phyloP scores from a whole-genome alignment of 306 rosid species.

The Heteromeles arbutifolia region DNA sequence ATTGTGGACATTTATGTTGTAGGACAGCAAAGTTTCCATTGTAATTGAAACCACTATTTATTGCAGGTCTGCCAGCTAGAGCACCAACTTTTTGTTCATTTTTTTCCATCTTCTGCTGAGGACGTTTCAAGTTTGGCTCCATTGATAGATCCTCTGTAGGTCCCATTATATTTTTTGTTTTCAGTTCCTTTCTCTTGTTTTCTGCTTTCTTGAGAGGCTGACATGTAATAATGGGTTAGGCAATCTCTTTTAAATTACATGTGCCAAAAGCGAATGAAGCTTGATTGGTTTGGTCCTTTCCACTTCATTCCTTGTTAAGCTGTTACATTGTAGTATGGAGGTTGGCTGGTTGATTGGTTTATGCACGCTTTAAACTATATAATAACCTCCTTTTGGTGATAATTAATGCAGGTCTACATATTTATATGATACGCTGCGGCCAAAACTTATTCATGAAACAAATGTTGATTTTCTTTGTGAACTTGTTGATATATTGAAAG shows the following conservation, averaged over 20 bases:
- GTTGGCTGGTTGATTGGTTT: not conserved
- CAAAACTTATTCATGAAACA: conserved; percentile 92
- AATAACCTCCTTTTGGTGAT: not conserved
- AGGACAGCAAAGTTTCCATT: not conserved
- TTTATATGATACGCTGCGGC: conserved; percentile 87
- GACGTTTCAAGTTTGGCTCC: conserved; percentile 87
- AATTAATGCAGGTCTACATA: conserved; percentile 71
- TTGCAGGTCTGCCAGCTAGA: conserved; percentile 98
- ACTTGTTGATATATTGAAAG: conserved; percentile 91
- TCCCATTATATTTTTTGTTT: conserved; percentile 5
- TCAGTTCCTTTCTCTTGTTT: too few species aligned
- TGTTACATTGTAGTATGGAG: not conserved
- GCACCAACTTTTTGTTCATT: conserved; percentile 90
- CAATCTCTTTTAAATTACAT: not conserved
- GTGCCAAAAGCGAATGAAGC: not conserved
- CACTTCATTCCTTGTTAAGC: not conserved
- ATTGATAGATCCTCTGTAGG: conserved; percentile 96
- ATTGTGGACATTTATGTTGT: not conserved
- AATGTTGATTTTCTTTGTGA: conserved; percentile 88
- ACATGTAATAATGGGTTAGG: not conserved
- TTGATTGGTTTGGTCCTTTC: not conserved
- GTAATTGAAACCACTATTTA: conserved; percentile 17
- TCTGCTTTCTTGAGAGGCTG: not conserved
- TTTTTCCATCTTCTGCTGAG: conserved; percentile 88
- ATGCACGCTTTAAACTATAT: not conserved